Conservation (phyloP, 371 early-diverging fungal species). For the Zychaea mexicana region DNA sequence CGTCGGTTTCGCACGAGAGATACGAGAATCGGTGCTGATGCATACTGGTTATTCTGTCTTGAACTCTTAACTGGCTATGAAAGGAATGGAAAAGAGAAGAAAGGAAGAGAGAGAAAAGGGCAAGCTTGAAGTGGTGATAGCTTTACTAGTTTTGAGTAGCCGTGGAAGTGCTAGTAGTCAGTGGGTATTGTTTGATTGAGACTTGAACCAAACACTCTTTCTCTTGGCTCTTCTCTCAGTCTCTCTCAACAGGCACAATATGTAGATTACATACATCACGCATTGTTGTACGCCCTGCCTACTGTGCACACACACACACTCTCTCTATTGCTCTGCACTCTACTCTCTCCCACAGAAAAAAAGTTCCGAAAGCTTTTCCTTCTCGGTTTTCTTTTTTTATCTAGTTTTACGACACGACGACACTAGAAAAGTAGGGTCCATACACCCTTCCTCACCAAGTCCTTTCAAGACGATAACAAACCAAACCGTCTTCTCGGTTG, state of each 20-base stretch:
- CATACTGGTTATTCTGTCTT: background rate
- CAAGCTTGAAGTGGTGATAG: background rate
- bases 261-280: no score
- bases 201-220: constrained; percentile 9
- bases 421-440: no score
- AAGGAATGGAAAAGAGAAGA: constrained; percentile 12
- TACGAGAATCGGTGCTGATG: constrained; percentile 27
- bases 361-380: constrained; percentile 1
- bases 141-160: background rate
- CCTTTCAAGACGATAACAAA: no score
- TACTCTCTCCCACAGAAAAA: background rate
- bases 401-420: background rate
- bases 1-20: constrained; percentile 39
- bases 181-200: background rate
- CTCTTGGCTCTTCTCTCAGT: no score
- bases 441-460: no score
- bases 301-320: no score
- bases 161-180: no score
- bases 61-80: constrained; percentile 2
- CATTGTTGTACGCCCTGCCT: no score
- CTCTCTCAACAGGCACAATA: constrained; percentile 10
- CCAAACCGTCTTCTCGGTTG: no score
- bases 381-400: background rate
- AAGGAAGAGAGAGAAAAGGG: constrained; percentile 11
- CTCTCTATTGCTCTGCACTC: no score